Evolutionary conservation across 371 early-diverging fungal species (phyloP).

Genomic region (Mucor circinelloides): DNA sequence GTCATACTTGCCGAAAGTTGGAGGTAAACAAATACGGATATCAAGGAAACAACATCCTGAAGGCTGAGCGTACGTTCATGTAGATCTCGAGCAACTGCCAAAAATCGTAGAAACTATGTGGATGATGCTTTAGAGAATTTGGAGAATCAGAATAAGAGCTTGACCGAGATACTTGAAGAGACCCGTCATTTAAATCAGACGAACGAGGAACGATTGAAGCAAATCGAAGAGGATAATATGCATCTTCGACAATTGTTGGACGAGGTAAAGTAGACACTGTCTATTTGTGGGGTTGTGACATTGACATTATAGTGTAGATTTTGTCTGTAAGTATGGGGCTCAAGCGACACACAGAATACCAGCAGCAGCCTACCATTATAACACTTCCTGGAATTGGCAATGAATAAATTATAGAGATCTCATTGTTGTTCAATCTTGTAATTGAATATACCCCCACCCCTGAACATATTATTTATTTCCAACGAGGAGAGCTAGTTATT

Average conservation of each 20-base stretch:
- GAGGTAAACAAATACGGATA: conserved; percentile 37
- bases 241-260: conserved; percentile 52
- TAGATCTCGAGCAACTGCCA: conserved; percentile 68
- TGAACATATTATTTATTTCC: neutral
- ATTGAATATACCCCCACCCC: neutral
- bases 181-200: conserved; percentile 31
- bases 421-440: neutral
- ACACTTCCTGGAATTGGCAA: conserved; percentile 27
- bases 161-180: conserved; percentile 49
- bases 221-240: conserved; percentile 51
- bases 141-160: conserved; percentile 42
- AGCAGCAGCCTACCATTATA: conserved; percentile 39
- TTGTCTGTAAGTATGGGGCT: conserved; percentile 58
- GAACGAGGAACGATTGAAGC: conserved; percentile 40
- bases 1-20: conserved; percentile 73
- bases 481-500: neutral
- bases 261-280: conserved; percentile 32
- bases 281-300: neutral
- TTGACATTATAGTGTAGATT: conserved; percentile 23
- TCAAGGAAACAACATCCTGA: neutral
- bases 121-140: conserved; percentile 76
- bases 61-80: neutral
- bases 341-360: conserved; percentile 53
- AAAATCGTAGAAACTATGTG: conserved; percentile 65
- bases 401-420: neutral